Percentiles rank a stretch among this genome's conserved stretches.
phyloP scores from a whole-genome alignment of 768 basidiomycete genomes.

The Tylopilus balloui region DNA sequence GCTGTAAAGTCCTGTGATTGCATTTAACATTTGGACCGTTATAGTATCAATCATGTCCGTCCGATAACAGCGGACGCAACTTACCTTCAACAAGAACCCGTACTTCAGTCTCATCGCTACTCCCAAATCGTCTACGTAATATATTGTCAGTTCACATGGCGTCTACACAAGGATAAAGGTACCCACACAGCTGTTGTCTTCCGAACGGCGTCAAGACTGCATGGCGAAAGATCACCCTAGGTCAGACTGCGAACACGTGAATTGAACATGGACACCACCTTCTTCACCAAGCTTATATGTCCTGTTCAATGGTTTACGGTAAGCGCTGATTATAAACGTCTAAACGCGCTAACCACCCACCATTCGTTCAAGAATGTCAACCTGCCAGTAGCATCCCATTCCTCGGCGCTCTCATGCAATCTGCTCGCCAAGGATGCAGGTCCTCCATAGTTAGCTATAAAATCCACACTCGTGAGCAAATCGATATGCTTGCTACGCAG shows the following conservation, averaged over 20 bases:
- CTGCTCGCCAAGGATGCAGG: constrained; percentile 54
- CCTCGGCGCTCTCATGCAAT: constrained; percentile 47
- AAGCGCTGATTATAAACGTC: constrained; percentile 2
- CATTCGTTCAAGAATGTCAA: constrained; percentile 80
- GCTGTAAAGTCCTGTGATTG: constrained; percentile 53
- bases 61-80: background rate
- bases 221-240: background rate
- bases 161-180: background rate
- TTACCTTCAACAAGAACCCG: constrained; percentile 65
- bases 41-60: constrained; percentile 10
- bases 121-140: constrained; percentile 52
- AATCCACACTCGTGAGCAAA: background rate
- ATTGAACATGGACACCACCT: constrained; percentile 35
- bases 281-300: constrained; percentile 89
- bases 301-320: constrained; percentile 39
- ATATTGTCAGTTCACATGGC: background rate
- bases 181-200: constrained; percentile 75
- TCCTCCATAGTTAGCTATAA: constrained; percentile 55
- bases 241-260: background rate
- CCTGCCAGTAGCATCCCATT: constrained; percentile 62
- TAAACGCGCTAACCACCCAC: constrained; percentile 37
- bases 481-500: background rate
- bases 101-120: constrained; percentile 74
- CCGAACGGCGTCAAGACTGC: constrained; percentile 90
- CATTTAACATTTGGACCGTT: constrained; percentile 14